Base-by-base conservation (phyloP, 345 rosid genomes). In the Eucalyptus marginata region DNA sequence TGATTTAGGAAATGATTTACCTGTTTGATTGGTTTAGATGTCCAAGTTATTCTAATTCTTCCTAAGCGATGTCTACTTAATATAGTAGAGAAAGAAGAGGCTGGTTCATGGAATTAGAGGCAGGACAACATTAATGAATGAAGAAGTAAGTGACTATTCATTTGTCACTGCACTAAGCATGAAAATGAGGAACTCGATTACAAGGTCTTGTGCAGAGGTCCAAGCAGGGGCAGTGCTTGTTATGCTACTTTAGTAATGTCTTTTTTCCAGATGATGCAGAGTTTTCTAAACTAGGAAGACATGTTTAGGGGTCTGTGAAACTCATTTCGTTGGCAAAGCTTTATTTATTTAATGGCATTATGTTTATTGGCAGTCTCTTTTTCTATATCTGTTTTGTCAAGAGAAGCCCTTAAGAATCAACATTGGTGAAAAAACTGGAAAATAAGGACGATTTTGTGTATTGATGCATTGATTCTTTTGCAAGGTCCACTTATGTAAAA, bases 401-500 rank as follows among this genome's bases (percentile, higher is more conserved):
- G 3, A 20, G 5, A 76, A 20, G 2, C 15, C 12, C 25, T 71
- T 36, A 76, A 5, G 83, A 2, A 71, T 71, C 46, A 4, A 36
- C 46, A 71, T 36, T 33, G 2, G 81, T 2, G 0, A 40, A 33
- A 10, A 33, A 8, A 36, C 0, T n/a, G 4, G 27, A 36, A 71
- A 36, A 71, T 36, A 9, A 20, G 8, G 47, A 76, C 0, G 3
- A 76, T 36, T 11, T 36, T 76, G 8, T 36, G 83, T 5, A 36
- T 9, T 36, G 27, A 71, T 71, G 44, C 13, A 0, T 71, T 10
- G 1, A 33, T 76, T 43, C 47, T 68, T 17, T 68, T 36, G 47
- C 46, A 3, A 76, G 15, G 83, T 17, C 27, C 1, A 20, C 15
- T 36, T 1, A 76, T 76, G 27, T 36, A 14, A 68, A 33, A 33